Conservation (phyloP, 2,329 filamentous ascomycete species). For the Stemphylium vesicarium region DNA sequence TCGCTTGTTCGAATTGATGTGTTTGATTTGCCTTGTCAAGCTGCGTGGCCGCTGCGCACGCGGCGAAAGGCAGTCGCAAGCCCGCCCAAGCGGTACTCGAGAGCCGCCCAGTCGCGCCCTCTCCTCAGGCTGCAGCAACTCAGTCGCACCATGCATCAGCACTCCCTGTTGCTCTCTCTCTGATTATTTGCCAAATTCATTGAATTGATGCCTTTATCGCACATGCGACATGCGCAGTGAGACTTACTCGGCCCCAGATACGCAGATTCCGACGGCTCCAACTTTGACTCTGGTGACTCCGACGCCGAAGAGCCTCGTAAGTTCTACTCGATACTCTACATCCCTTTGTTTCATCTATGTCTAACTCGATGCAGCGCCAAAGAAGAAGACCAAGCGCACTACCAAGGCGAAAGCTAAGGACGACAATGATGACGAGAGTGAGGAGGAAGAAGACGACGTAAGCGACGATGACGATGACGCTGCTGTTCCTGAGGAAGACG, state of each 20-base stretch:
- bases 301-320: constrained; percentile 47
- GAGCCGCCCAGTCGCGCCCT: constrained; percentile 5
- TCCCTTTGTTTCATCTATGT: background rate
- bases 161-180: background rate
- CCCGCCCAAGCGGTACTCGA: constrained; percentile 13
- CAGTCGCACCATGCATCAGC: background rate
- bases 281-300: constrained; percentile 47
- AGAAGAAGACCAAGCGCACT: constrained; percentile 44
- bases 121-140: background rate
- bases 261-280: constrained; percentile 46
- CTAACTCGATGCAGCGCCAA: constrained; percentile 34
- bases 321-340: constrained; percentile 6
- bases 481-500: constrained; percentile 30
- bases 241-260: constrained; percentile 41
- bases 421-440: constrained; percentile 38
- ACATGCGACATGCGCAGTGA: constrained; percentile 4
- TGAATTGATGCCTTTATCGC: background rate
- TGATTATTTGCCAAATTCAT: background rate
- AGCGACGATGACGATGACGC: constrained; percentile 10
- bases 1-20: constrained; percentile 15
- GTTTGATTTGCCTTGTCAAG: constrained; percentile 10
- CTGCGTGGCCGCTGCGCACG: constrained; percentile 26
- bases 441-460: constrained; percentile 36
- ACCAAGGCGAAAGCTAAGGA: constrained; percentile 41
- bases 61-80: constrained; percentile 16